Base-by-base conservation (phyloP, 2,329 filamentous ascomycete genomes). In the Teratosphaeria pseudoeucalypti region DNA sequence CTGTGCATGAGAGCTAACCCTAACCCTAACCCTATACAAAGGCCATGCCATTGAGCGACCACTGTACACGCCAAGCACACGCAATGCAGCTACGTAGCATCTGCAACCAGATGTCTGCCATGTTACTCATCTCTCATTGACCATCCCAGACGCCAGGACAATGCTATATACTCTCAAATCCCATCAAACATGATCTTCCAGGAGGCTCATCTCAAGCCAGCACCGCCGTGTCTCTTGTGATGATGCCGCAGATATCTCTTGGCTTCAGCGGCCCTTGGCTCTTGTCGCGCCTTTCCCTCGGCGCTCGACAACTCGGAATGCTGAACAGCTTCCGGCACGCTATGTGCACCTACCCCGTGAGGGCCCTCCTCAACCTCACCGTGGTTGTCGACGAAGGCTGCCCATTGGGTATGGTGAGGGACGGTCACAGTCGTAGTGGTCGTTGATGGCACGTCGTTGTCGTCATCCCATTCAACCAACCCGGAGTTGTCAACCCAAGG, bases 191-290 rank as follows among this genome's bases (percentile, higher is more conserved):
- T 6, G 12, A 43, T 43, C 11, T n/a, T 4, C 16, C 37, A 43
- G 16, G 5, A 19, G 7, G 6, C 2, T 49, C 43, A 49, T n/a
- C 23, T 49, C 43, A 49, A 19, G 6, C 43, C 43, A 19, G 43
- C 43, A n/a, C 43, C 55, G 32, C 55, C 60, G 57, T 66, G 66
- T 34, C 65, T 65, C 67, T 64, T 68, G 55, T 69, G 27, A 26
- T 54, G 67, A 57, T 58, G 23, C 54, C 60, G 57, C 63, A 69
- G 58, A 61, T 69, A 66, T 49, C 61, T 65, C 54, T 62, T 62
- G 23, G 53, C 37, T 54, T 55, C 57, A 61, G 56, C 56, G 19
- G 56, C 49, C 14, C 56, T 12, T 2, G 59, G 37, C 12, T 57
- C 39, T 12, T 58, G 43, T n/a, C 52, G 52, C n/a, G 37, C 34